These are phyloP conservation scores for Aspergillus bertholletiae DNA, from an alignment of 495 filamentous ascomycete genomes.

Conservation along the genomic window DNA sequence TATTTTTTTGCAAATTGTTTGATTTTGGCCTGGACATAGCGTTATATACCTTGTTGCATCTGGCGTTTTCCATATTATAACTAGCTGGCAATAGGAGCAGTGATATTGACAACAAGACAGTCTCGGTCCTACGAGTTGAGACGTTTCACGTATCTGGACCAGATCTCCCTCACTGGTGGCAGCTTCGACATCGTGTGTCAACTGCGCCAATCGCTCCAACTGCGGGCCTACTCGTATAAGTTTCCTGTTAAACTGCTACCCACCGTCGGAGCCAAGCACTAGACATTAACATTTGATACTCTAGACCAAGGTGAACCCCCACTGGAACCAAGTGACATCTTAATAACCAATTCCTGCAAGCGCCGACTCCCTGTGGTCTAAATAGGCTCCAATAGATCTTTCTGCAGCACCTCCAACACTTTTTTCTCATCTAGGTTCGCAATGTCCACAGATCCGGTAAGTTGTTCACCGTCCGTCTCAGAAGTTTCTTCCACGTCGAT, in stretches of 20 bases:
- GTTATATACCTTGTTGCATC: background rate
- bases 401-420: constrained; percentile 37
- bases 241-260: background rate
- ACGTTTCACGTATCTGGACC: constrained; percentile 6
- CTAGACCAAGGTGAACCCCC: constrained; percentile 4
- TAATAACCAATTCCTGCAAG: background rate
- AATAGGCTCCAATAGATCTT: constrained; percentile 32
- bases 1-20: too few species aligned
- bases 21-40: constrained; percentile 9
- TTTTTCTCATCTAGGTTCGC: constrained; percentile 34
- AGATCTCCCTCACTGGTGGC: constrained; percentile 1
- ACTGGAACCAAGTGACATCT: too few species aligned
- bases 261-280: background rate
- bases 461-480: constrained; percentile 10
- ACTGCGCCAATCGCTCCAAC: too few species aligned
- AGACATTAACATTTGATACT: background rate
- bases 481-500: constrained; percentile 3
- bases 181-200: background rate
- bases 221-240: background rate
- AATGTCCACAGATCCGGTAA: constrained; percentile 19
- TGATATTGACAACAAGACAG: background rate
- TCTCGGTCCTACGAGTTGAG: constrained; percentile 3
- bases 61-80: constrained; percentile 6
- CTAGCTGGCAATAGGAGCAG: background rate
- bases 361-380: background rate